These are phyloP conservation scores for Botrytis aclada DNA, from an alignment of 2,329 filamentous ascomycete species.

Conservation along the genomic window DNA sequence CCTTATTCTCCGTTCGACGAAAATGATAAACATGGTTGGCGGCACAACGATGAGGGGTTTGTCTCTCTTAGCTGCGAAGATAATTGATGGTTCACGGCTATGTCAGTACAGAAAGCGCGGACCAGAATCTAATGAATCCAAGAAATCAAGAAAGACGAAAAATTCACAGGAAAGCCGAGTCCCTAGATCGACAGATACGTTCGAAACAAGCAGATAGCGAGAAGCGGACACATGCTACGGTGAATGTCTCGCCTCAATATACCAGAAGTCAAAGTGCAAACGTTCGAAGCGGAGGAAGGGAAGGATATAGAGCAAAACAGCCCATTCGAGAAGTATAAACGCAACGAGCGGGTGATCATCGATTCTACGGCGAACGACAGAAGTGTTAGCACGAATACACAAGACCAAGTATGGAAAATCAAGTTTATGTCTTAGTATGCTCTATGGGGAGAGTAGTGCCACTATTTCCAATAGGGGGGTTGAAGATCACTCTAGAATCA, in stretches of 20 bases:
- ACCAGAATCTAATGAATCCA: neutral
- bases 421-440: neutral
- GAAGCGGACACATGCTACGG: neutral
- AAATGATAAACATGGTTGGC: neutral
- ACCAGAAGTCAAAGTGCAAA: neutral
- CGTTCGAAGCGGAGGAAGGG: neutral
- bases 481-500: neutral
- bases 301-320: neutral
- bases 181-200: neutral
- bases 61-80: neutral
- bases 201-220: neutral
- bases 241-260: neutral
- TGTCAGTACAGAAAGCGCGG: neutral
- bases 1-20: neutral
- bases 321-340: accelerated
- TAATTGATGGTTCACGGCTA: neutral
- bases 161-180: accelerated
- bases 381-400: neutral
- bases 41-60: neutral
- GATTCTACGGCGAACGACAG: neutral
- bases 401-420: neutral
- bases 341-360: neutral
- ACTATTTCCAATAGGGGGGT: neutral
- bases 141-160: neutral
- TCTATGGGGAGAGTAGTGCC: neutral